Evolutionary conservation across 1,139 yeast genomes (phyloP), one percentile per base, ranked within the genome.

Genomic region (Magnusiomyces paraingens): DNA sequence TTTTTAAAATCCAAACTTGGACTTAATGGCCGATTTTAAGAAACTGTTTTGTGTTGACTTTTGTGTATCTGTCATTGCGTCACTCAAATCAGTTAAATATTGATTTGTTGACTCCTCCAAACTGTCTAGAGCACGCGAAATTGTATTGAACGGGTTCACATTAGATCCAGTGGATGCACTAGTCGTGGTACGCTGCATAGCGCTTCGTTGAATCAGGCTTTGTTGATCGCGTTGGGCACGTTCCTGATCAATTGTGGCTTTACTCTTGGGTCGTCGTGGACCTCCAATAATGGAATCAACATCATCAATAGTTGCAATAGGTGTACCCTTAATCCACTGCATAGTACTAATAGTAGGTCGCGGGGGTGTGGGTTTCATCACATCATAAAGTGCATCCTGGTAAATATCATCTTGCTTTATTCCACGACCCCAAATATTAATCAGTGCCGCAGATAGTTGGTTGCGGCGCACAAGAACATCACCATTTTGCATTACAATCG

Each of bases 311-410:
- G 82, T 73, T 15, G 85, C 77, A 57, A 77, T 76, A 44, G 79
- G 81, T 1, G 84, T 77, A 4, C 96, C 96, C 61, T 84, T 82
- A 11, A 94, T 89, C 95, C 97, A 87, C 69, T 85, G 94, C 53
- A 88, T 74, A 0, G 95, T 81, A 51, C 90, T 81, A 4, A 88
- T 82, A 3, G 81, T 76, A 1, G 99, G 99, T 49, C 98, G 77
- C 22, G 82, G 81, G 1, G 96, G 95, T 12, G 86, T 80, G 10
- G 57, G 59, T 53, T 72, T 71, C 61, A 71, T 68, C 12, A 71
- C 68, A 52, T 78, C 82, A 57, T 73, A 78, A 40, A 75, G 62
- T 15, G 70, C 72, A 47, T 75, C 72, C 2, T 59, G 55, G 2
- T 62, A 59, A 17, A 62, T 61, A 22, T 66, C 66, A 14, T 60